These are phyloP conservation scores for Chalaropsis thielavioides DNA, from an alignment of 2,329 filamentous ascomycete species.

Conservation along the genomic window DNA sequence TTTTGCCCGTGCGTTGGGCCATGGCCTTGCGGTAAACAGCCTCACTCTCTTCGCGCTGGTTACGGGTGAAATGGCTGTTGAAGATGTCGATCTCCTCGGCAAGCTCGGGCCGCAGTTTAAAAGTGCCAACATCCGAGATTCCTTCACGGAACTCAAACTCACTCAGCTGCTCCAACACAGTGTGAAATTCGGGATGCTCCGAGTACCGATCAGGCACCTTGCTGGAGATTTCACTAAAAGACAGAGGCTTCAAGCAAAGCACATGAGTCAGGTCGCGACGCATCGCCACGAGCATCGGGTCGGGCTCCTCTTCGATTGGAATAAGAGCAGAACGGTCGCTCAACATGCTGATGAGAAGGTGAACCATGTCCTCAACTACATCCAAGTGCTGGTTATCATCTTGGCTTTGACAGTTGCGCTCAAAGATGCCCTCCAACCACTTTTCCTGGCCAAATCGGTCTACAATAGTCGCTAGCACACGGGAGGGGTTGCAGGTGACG, in stretches of 20 bases:
- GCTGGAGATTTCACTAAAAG: conserved; percentile 78
- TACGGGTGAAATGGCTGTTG: conserved; percentile 90
- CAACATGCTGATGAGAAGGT: conserved; percentile 77
- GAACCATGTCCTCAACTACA: conserved; percentile 88
- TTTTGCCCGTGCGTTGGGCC: conserved; percentile 73
- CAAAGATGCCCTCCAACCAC: conserved; percentile 77
- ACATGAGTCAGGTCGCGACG: conserved; percentile 85
- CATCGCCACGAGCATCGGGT: conserved; percentile 55
- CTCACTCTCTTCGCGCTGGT: conserved; percentile 91
- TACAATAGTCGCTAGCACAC: conserved; percentile 76
- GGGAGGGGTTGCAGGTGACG: conserved; percentile 67
- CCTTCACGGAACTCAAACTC: conserved; percentile 84
- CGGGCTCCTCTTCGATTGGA: conserved; percentile 43
- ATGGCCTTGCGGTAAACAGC: conserved; percentile 74
- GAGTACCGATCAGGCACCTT: conserved; percentile 80
- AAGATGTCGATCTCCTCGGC: conserved; percentile 88
- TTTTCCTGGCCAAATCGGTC: conserved; percentile 79
- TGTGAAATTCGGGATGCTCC: conserved; percentile 77
- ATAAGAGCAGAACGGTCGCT: conserved; percentile 76
- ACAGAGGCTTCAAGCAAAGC: conserved; percentile 88
- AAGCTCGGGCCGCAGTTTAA: conserved; percentile 76
- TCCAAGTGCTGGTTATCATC: conserved; percentile 84
- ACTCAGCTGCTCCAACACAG: conserved; percentile 73
- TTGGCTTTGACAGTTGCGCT: conserved; percentile 54
- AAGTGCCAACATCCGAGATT: conserved; percentile 80